Evolutionary conservation across 1,284 basidiomycete genomes (phyloP).

Genomic region (Ustilago nuda): DNA sequence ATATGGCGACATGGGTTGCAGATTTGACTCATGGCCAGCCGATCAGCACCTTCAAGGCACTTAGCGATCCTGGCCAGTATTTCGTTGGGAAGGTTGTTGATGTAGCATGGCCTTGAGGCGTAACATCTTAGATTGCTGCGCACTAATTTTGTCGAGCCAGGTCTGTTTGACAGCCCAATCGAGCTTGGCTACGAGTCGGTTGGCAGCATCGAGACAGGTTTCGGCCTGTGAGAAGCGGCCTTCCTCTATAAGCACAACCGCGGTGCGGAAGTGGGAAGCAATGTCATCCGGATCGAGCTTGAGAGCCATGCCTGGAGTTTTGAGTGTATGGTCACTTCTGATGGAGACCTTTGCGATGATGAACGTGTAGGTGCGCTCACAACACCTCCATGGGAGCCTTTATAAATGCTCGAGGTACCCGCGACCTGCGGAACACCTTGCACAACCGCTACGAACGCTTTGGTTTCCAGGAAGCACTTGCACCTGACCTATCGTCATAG

Average conservation of each 20-base stretch:
- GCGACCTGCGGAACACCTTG: too few relatives aligned
- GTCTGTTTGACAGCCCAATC: neutral
- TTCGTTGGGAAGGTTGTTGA: neutral
- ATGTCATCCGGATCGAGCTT: neutral
- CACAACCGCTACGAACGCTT: too few relatives aligned
- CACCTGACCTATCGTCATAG: too few relatives aligned
- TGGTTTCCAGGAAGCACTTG: too few relatives aligned
- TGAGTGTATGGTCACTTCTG: neutral
- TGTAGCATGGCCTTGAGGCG: neutral
- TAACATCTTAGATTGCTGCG: neutral
- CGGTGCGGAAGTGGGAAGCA: neutral
- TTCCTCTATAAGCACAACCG: neutral
- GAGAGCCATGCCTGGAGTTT: neutral
- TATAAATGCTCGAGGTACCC: neutral
- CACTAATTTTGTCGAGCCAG: neutral
- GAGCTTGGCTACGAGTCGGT: neutral
- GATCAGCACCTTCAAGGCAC: neutral
- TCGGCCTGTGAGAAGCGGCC: neutral
- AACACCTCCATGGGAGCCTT: neutral
- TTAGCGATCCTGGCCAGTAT: neutral
- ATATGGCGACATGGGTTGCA: conserved; percentile 3
- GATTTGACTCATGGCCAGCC: neutral
- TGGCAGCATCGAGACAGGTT: neutral
- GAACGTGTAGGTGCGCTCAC: neutral
- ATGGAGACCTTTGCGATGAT: neutral